phyloP scores from a whole-genome alignment of 108 stramenopile species.

The Parietichytrium sp. region DNA sequence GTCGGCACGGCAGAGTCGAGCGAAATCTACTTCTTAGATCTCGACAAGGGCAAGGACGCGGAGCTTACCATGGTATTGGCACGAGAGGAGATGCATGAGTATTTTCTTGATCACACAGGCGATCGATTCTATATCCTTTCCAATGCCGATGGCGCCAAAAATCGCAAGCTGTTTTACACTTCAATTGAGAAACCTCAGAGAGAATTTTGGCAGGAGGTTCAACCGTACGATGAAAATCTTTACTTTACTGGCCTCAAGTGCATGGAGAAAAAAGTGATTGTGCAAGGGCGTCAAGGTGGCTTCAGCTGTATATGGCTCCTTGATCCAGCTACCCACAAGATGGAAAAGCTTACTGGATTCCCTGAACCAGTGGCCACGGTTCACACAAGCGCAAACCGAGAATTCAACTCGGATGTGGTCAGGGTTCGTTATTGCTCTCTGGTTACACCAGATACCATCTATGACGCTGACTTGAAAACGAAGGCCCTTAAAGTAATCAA shows the following conservation, averaged over 20 bases:
- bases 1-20: constrained; percentile 68
- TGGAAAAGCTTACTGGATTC: constrained; percentile 54
- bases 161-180: constrained; percentile 51
- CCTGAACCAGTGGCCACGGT: constrained; percentile 78
- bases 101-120: constrained; percentile 39
- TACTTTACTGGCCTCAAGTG: constrained; percentile 57
- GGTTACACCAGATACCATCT: constrained; percentile 69
- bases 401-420: constrained; percentile 71
- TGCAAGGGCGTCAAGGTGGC: constrained; percentile 51
- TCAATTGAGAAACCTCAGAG: constrained; percentile 39
- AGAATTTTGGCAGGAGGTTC: constrained; percentile 55
- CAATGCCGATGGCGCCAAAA: constrained; percentile 56
- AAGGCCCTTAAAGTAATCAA: constrained; percentile 66
- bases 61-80: background rate
- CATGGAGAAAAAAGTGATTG: constrained; percentile 64
- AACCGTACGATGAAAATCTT: constrained; percentile 52
- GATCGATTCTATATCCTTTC: constrained; percentile 60
- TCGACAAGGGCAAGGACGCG: constrained; percentile 36
- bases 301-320: constrained; percentile 53
- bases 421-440: constrained; percentile 77
- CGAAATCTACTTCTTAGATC: constrained; percentile 65
- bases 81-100: constrained; percentile 41
- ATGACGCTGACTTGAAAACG: constrained; percentile 56
- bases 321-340: background rate
- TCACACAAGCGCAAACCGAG: constrained; percentile 64